These are phyloP conservation scores for Escovopsis sp. DNA, from an alignment of 2,329 filamentous ascomycete species.

Conservation along the genomic window DNA sequence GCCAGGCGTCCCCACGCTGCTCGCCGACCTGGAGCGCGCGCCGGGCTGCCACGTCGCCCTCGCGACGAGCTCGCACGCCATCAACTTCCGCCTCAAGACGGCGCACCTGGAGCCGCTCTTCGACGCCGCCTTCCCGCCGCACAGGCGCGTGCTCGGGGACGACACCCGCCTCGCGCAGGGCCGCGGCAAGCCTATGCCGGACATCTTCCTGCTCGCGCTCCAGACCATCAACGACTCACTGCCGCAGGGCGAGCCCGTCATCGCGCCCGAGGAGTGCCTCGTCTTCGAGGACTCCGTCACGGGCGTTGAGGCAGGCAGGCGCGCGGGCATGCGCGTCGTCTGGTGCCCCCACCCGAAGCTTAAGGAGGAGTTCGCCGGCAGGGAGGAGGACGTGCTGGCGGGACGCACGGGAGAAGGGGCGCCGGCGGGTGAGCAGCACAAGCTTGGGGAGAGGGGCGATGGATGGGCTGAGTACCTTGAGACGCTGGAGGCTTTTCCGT, in stretches of 20 bases:
- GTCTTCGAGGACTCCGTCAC: slow-evolving; percentile 95
- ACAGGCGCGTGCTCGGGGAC: slow-evolving; percentile 72
- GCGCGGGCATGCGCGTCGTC: slow-evolving; percentile 86
- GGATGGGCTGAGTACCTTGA: slow-evolving; percentile 44
- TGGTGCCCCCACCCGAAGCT: slow-evolving; percentile 82
- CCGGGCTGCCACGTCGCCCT: slow-evolving; percentile 60
- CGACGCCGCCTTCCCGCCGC: slow-evolving; percentile 47
- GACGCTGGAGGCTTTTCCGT: slow-evolving; percentile 39
- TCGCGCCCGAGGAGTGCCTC: slow-evolving; percentile 74
- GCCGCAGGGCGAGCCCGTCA: slow-evolving; percentile 41
- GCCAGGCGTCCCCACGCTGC: slow-evolving; percentile 58
- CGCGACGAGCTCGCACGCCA: slow-evolving; percentile 60
- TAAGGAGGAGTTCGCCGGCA: slow-evolving; percentile 57
- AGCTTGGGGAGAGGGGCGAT: slow-evolving; percentile 41
- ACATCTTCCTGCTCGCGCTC: slow-evolving; percentile 84
- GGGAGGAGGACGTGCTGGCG: slow-evolving; percentile 69
- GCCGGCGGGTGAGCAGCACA: slow-evolving; percentile 35
- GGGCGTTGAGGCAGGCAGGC: slow-evolving; percentile 76
- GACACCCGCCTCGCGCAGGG: slow-evolving; percentile 62
- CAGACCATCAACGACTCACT: slow-evolving; percentile 69
- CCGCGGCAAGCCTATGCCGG: slow-evolving; percentile 83
- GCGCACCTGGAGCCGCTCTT: slow-evolving; percentile 42
- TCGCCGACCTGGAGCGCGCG: slow-evolving; percentile 41
- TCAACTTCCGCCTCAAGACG: slow-evolving; percentile 68
- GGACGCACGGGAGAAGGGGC: slow-evolving; percentile 60